Conservation (phyloP, 345 rosid genomes). For the Eucalyptus leucophloia region DNA sequence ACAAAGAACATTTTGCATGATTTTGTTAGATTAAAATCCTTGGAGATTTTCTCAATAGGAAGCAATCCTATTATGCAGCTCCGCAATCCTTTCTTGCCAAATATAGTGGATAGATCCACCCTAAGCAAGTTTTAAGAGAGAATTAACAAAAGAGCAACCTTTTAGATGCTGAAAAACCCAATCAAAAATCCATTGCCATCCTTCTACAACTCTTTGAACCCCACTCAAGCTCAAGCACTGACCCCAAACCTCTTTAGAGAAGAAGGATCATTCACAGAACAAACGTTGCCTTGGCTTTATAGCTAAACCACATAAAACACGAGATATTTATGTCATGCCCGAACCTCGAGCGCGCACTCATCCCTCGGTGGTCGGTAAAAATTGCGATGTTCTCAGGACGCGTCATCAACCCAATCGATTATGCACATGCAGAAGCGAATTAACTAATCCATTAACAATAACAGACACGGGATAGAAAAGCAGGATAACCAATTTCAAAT, state of each 20-base stretch:
- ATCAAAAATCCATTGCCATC: background rate
- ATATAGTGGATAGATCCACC: background rate
- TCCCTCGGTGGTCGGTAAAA: no score
- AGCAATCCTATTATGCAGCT: background rate
- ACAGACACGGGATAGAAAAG: no score
- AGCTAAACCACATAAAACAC: background rate
- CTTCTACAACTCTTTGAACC: background rate
- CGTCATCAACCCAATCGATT: no score
- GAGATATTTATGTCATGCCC: background rate
- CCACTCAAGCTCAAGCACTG: background rate
- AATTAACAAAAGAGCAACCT: background rate
- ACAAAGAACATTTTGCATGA: background rate
- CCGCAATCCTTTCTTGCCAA: background rate
- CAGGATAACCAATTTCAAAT: no score
- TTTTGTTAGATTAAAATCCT: background rate
- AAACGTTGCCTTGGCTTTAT: background rate
- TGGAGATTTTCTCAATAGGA: background rate
- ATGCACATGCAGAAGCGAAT: no score
- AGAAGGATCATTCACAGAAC: background rate
- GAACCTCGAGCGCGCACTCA: accelerated
- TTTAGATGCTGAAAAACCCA: background rate
- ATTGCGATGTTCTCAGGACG: accelerated
- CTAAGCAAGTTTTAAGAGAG: background rate
- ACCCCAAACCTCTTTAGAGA: background rate
- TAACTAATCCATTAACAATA: no score